Evolutionary conservation across 176 grass and related monocot species (phyloP).

Genomic region (Secale cereale): DNA sequence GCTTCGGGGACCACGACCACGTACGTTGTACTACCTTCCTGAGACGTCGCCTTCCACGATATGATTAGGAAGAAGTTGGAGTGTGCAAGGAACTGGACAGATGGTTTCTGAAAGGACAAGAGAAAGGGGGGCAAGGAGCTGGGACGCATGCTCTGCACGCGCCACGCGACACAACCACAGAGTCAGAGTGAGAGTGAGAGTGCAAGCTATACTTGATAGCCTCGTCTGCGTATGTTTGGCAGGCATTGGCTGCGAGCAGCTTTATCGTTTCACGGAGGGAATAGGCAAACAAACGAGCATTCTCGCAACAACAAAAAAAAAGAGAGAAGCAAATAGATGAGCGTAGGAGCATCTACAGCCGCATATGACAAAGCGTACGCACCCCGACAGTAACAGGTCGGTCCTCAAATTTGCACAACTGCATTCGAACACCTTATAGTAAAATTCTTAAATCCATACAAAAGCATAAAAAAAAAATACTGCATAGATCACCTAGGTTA

Average conservation of each 20-base stretch:
- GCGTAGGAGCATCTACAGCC: too few species aligned
- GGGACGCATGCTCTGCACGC: constrained; percentile 37
- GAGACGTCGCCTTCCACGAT: constrained; percentile 7
- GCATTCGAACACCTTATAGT: too few species aligned
- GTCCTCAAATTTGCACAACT: too few species aligned
- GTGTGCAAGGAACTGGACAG: not conserved
- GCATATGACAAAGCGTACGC: too few species aligned
- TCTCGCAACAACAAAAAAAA: too few species aligned
- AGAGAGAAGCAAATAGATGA: too few species aligned
- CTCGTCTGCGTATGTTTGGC: not conserved
- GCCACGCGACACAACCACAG: constrained; percentile 1
- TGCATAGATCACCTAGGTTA: too few species aligned
- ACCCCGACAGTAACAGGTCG: too few species aligned
- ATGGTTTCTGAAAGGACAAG: not conserved
- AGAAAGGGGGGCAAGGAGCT: not conserved
- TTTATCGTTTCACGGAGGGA: too few species aligned
- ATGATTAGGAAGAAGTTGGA: constrained; percentile 18
- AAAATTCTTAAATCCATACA: too few species aligned
- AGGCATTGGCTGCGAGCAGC: not conserved
- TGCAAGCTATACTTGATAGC: constrained; percentile 15
- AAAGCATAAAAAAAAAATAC: too few species aligned
- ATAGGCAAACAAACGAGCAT: too few species aligned
- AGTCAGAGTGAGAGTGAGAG: not conserved
- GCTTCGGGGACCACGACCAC: not conserved
- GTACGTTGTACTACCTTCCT: not conserved